phyloP scores from a whole-genome alignment of 2,329 filamentous ascomycete genomes.

The Fusarium tricinctum region DNA sequence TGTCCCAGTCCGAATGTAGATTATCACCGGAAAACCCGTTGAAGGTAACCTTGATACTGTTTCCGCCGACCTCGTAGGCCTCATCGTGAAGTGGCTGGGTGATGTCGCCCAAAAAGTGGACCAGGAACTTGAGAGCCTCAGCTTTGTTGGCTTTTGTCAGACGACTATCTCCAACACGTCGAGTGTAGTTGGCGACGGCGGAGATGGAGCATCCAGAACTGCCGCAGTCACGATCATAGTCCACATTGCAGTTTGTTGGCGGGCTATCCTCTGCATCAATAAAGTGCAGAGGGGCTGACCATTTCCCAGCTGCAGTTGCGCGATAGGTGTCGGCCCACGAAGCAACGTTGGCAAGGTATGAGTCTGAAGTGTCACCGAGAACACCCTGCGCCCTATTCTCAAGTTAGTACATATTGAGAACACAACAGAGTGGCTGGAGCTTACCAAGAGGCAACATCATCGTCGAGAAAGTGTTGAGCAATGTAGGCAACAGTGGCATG shows the following conservation, averaged over 20 bases:
- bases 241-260: slow-evolving; percentile 12
- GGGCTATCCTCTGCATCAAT: slow-evolving; percentile 16
- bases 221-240: slow-evolving; percentile 17
- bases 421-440: rapidly evolving
- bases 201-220: slow-evolving; percentile 17
- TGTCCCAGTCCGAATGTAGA: slow-evolving; percentile 14
- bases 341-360: slow-evolving; percentile 13
- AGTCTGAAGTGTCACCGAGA: slow-evolving; percentile 6
- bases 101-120: slow-evolving; percentile 6
- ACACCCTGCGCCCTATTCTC: slow-evolving; percentile 3
- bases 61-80: slow-evolving; percentile 11
- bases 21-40: slow-evolving; percentile 3
- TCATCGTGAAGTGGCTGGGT: slow-evolving; percentile 12
- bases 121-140: slow-evolving; percentile 16
- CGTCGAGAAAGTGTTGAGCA: slow-evolving; percentile 11
- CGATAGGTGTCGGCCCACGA: slow-evolving; percentile 20
- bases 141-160: slow-evolving; percentile 1
- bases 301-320: slow-evolving; percentile 8
- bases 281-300: slow-evolving; percentile 14
- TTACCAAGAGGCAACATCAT: slow-evolving; percentile 11
- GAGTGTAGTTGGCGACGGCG: slow-evolving; percentile 12
- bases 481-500: slow-evolving; percentile 17
- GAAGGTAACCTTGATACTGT: slow-evolving; percentile 13
- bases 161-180: slow-evolving; percentile 10
- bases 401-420: background rate